Evolutionary conservation across 1,284 basidiomycete species (phyloP), one percentile per base, ranked within the genome.

Genomic region (Pseudozyma hubeiensis): DNA sequence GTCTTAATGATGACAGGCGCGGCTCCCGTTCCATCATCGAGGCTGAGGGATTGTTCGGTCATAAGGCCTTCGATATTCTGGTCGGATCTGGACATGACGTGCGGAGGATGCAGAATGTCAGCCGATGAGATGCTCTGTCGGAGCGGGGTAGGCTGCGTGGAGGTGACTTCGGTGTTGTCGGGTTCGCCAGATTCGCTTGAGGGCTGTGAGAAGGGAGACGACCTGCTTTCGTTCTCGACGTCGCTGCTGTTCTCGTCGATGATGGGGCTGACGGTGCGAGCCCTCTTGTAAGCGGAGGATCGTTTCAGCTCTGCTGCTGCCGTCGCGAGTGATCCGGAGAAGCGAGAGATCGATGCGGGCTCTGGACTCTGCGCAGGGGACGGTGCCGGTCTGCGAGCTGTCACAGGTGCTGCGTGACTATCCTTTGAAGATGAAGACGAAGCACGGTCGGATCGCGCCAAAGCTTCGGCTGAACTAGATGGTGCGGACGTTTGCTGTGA

Each of bases 171-270:
- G 11, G 31, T 10, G 19, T 7, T n/a, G 39, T 74, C 71, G 9
- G 41, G 35, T 8, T 74, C 71, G 34, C 66, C 71, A 7, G 60
- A 34, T 17, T 74, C 71, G 62, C 71, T 74, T 5, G 62, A 46
- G 19, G 71, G 66, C 24, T 53, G 57, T 0, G 71, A 74, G 31
- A 53, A 68, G 24, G 24, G 24, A 31, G 24, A 47, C 19, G 70
- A 68, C 41, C 39, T 51, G 35, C 13, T 16, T 37, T 73, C 71
- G 44, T 37, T 63, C 31, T 74, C 71, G 24, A 65, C 47, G 62
- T 74, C 71, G 49, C 71, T 74, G 53, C 65, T 69, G 55, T 69
- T 69, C 43, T 74, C 71, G 71, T 74, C 71, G 53, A 74, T 74
- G 62, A 74, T 59, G 33, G 71, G 71, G 34, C 65, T 69, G 45